Evolutionary conservation across 2,329 filamentous ascomycete species (phyloP).

Genomic region (Fusarium torreyae): DNA sequence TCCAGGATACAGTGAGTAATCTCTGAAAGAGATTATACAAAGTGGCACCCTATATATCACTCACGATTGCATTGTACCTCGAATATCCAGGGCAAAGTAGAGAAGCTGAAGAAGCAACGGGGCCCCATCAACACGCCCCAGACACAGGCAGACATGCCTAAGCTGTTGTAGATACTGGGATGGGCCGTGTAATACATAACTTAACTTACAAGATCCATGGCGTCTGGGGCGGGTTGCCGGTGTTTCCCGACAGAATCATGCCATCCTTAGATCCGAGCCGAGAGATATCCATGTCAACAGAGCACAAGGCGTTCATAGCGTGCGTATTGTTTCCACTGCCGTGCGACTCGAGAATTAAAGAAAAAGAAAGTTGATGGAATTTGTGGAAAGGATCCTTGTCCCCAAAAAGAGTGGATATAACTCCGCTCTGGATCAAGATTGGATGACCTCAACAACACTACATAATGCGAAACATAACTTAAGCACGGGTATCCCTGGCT

Average conservation of each 20-base stretch:
- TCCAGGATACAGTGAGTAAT: conserved; percentile 33
- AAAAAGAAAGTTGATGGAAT: conserved; percentile 35
- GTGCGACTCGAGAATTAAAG: conserved; percentile 6
- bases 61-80: not conserved
- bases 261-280: conserved; percentile 46
- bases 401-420: conserved; percentile 5
- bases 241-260: conserved; percentile 51
- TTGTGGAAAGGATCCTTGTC: conserved; percentile 25
- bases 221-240: conserved; percentile 33
- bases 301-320: not conserved
- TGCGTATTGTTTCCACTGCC: conserved; percentile 8
- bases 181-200: conserved; percentile 30
- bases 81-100: not conserved
- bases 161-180: conserved; percentile 31
- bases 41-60: conserved; percentile 32
- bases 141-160: conserved; percentile 3
- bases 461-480: conserved; percentile 42
- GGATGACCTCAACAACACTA: not conserved
- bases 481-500: conserved; percentile 37
- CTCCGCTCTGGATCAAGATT: conserved; percentile 28
- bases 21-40: conserved; percentile 30
- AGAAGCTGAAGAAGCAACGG: not conserved
- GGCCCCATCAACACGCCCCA: conserved; percentile 14
- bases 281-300: conserved; percentile 14
- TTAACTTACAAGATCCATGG: conserved; percentile 3